phyloP scores from a whole-genome alignment of 1,139 yeast genomes.

The Yarrowia galli region DNA sequence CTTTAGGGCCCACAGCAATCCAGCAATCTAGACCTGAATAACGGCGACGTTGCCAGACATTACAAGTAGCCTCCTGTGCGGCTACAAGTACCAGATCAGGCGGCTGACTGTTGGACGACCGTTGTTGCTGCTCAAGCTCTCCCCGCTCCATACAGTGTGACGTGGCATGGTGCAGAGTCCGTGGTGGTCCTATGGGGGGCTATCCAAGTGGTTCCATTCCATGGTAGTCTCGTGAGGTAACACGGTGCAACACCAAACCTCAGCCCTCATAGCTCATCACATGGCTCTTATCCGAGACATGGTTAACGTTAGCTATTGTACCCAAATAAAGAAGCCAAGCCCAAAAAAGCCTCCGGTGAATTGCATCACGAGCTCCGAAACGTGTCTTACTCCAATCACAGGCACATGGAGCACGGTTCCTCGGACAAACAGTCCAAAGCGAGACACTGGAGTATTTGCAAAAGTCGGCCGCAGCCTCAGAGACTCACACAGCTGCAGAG shows the following conservation, averaged over 20 bases:
- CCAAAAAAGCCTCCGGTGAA: conserved; percentile 16
- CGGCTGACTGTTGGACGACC: neutral
- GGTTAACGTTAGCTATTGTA: conserved; percentile 11
- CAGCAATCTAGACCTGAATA: conserved; percentile 6
- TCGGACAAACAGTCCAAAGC: neutral
- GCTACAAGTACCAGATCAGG: neutral
- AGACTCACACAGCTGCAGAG: neutral
- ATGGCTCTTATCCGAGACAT: conserved; percentile 32
- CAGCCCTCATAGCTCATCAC: conserved; percentile 17
- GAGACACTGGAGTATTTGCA: neutral
- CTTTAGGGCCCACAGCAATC: conserved; percentile 14
- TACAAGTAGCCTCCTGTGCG: neutral
- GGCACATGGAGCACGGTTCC: neutral
- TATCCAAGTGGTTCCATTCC: too few species aligned
- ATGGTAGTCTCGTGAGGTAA: too few species aligned
- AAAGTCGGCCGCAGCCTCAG: neutral
- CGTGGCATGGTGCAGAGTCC: neutral
- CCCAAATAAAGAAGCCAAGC: neutral
- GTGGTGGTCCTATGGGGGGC: too few species aligned
- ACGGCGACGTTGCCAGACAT: too few species aligned
- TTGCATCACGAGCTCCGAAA: conserved; percentile 9
- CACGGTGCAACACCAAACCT: too few species aligned
- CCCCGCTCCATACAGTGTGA: neutral
- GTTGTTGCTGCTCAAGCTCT: too few species aligned
- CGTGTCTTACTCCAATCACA: conserved; percentile 2